Conservation (phyloP, 2,329 filamentous ascomycete species). For the Fusarium miscanthi region DNA sequence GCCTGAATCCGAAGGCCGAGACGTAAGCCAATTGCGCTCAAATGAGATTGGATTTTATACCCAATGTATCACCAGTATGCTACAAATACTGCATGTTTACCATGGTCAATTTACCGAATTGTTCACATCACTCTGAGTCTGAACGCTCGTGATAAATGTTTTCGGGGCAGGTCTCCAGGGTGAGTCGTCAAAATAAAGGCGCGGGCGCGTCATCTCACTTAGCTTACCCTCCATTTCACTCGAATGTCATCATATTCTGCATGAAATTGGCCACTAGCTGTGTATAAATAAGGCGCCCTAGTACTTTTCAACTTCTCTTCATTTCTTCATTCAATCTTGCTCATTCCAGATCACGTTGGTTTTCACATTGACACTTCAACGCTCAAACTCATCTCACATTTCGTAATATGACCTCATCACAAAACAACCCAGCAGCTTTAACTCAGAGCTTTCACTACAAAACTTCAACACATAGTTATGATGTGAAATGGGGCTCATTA, state of each 20-base stretch:
- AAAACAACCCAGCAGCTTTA: conserved; percentile 20
- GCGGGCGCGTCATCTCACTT: background rate
- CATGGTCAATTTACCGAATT: no score
- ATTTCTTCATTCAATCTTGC: fast-evolving
- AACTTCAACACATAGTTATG: conserved; percentile 43
- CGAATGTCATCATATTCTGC: background rate
- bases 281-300: background rate
- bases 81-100: no score
- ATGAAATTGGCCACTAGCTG: background rate
- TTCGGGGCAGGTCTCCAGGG: no score
- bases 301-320: fast-evolving
- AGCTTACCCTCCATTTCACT: background rate
- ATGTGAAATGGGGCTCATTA: conserved; percentile 50
- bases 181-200: conserved; percentile 16
- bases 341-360: fast-evolving
- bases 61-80: no score
- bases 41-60: no score
- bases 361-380: background rate
- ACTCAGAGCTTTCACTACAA: conserved; percentile 47
- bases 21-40: no score
- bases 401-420: conserved; percentile 25
- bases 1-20: no score
- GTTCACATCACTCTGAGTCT: no score
- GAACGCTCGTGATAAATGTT: no score
- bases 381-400: background rate